A percentile compares a stretch with the other conserved stretches of the same genome.
Conservation (phyloP, 331 rosid species). For the Spiraea crenata region DNA sequence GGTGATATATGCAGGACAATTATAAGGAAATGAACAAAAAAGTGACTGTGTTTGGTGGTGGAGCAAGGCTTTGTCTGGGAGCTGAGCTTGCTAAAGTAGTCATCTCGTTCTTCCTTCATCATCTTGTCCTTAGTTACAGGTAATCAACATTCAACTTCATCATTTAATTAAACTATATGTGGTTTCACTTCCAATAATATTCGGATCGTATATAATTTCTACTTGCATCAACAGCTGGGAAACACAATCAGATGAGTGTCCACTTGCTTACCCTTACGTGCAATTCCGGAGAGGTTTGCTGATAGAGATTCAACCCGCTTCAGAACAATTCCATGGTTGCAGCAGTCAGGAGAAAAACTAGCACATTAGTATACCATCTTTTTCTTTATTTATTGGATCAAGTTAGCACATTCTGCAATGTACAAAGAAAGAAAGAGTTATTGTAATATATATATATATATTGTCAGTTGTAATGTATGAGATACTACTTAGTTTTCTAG, state of each 20-base stretch:
- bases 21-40: slow-evolving; percentile 44
- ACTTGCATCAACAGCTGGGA: slow-evolving; percentile 54
- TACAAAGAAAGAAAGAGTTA: too few relatives aligned
- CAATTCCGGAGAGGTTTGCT: slow-evolving; percentile 51
- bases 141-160: slow-evolving; percentile 12
- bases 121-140: slow-evolving; percentile 81
- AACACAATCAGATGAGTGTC: slow-evolving; percentile 51
- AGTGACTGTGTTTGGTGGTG: slow-evolving; percentile 72
- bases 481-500: too few relatives aligned
- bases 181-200: too few relatives aligned
- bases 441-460: too few relatives aligned
- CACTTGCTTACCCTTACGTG: slow-evolving; percentile 72
- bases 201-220: not conserved
- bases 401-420: too few relatives aligned
- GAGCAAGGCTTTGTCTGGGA: slow-evolving; percentile 81
- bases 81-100: slow-evolving; percentile 73
- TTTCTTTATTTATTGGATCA: too few relatives aligned
- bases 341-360: too few relatives aligned
- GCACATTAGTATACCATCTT: too few relatives aligned
- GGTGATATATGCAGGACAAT: not conserved
- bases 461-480: too few relatives aligned
- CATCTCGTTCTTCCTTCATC: slow-evolving; percentile 70
- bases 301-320: slow-evolving; percentile 50
- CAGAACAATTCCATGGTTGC: too few relatives aligned
- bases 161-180: not conserved